A percentile compares a stretch with the other conserved stretches of the same genome.
phyloP scores from a whole-genome alignment of 108 stramenopile genomes.

The Skeletonema grethae region DNA sequence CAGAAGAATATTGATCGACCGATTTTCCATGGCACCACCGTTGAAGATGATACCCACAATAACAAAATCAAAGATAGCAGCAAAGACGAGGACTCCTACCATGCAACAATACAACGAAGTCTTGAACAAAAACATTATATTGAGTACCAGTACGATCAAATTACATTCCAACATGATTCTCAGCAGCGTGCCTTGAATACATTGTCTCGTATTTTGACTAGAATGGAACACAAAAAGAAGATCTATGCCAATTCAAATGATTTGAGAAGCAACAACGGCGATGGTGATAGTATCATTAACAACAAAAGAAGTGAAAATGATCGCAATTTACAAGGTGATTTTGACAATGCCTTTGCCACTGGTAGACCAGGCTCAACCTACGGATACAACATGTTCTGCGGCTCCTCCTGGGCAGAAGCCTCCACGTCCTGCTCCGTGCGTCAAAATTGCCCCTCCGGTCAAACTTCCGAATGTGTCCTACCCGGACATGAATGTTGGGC shows the following conservation, averaged over 20 bases:
- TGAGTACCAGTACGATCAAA: constrained; percentile 31
- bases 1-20: neutral
- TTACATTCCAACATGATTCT: neutral
- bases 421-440: constrained; percentile 31
- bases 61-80: neutral
- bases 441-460: constrained; percentile 47
- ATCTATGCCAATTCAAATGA: neutral
- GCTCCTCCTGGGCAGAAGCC: constrained; percentile 42
- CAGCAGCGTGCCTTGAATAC: neutral
- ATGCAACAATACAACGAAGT: constrained; percentile 38
- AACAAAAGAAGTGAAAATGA: neutral
- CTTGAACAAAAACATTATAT: constrained; percentile 29
- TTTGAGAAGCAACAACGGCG: neutral
- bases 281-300: neutral
- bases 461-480: constrained; percentile 40
- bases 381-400: constrained; percentile 52
- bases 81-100: neutral
- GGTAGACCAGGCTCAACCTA: constrained; percentile 23
- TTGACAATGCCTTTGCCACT: constrained; percentile 21
- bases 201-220: neutral
- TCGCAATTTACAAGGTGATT: constrained; percentile 39
- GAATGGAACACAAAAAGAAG: neutral
- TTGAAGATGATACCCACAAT: neutral
- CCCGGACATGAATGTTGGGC: constrained; percentile 54
- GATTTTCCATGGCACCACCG: neutral